Base-by-base conservation (phyloP, 139 green algal species). In the Closterium sp. region DNA sequence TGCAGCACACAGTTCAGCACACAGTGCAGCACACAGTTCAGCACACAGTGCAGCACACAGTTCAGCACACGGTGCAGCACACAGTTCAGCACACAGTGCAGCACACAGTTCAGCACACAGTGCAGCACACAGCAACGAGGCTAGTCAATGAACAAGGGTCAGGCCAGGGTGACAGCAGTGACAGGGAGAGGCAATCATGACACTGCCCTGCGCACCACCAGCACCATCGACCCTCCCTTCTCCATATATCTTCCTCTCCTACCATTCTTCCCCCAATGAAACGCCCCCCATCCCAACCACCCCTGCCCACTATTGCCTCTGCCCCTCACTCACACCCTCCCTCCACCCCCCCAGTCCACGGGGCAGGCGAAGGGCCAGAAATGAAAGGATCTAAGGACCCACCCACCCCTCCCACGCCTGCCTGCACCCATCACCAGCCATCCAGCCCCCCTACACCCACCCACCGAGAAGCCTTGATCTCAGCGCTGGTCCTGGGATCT, bases 381-480 rank as follows among this genome's bases (percentile, higher is more conserved):
- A 16, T 25, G 84, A 87, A 25, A 9, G n/a, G 9, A 9, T 87
- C 19, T 25, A 87, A 21, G 23, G n/a, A 16, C 55, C 4, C 12
- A 34, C 3, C 33, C 32, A 16, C 32, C 84, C 28, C 84, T 25
- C 7, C 34, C 85, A 89, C 30, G 31, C 19, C 19, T 55, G 19
- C 36, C 33, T 64, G 21, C 31, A 84, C 32, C 33, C 5, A 3
- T 90, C 28, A 9, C 85, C 85, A 35, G n/a, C 30, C 33, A 35
- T 8, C 87, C 85, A 89, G 19, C 6, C 36, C 19, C 33, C 28
- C 28, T 66, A 32, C 7, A 28, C 36, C 5, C 35, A 81, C n/a
- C 36, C 38, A 91, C 89, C 89, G 32, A 2, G 89, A 91, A 25
- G n/a, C 7, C 19, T 36, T 31, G 34, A 91, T 91, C 10, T 36